A percentile compares a stretch with the other conserved stretches of the same genome.
phyloP scores from a whole-genome alignment of 192 early-diverging fungal genomes.

The Hyaloraphidium curvatum region DNA sequence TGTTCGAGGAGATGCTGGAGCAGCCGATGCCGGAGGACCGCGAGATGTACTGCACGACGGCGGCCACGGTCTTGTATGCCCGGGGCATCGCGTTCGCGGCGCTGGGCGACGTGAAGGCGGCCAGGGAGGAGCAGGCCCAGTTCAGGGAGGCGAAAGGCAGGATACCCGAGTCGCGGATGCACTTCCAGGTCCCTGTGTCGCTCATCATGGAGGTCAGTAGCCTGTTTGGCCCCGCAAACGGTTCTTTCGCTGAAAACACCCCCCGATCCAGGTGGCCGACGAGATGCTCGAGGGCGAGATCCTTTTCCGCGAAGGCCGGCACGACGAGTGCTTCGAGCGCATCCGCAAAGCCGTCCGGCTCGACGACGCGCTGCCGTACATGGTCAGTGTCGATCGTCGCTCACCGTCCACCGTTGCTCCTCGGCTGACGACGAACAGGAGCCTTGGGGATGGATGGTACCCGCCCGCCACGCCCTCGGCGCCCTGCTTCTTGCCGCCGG shows the following conservation, averaged over 20 bases:
- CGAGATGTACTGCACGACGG: too few species aligned
- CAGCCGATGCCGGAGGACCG: neutral
- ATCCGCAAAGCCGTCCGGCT: neutral
- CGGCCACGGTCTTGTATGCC: neutral
- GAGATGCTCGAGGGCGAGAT: conserved; percentile 1
- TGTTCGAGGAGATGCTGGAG: neutral
- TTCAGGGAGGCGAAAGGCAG: neutral
- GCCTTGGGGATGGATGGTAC: neutral
- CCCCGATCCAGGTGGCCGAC: too few species aligned
- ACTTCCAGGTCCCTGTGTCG: neutral
- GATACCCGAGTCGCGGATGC: neutral
- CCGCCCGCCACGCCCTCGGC: neutral
- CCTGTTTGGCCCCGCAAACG: too few species aligned
- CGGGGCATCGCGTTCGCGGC: neutral
- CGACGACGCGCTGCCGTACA: too few species aligned
- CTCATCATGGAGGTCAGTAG: neutral
- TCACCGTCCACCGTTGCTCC: too few species aligned
- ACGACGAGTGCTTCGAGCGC: neutral
- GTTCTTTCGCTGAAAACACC: too few species aligned
- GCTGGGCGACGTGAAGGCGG: neutral
- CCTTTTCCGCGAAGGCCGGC: neutral
- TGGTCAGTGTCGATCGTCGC: too few species aligned
- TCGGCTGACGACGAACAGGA: neutral
- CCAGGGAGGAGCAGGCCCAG: neutral
- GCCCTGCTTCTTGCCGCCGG: neutral